Evolutionary conservation across 192 early-diverging fungal genomes (phyloP).

Genomic region (Phycomyces blakesleeanus): DNA sequence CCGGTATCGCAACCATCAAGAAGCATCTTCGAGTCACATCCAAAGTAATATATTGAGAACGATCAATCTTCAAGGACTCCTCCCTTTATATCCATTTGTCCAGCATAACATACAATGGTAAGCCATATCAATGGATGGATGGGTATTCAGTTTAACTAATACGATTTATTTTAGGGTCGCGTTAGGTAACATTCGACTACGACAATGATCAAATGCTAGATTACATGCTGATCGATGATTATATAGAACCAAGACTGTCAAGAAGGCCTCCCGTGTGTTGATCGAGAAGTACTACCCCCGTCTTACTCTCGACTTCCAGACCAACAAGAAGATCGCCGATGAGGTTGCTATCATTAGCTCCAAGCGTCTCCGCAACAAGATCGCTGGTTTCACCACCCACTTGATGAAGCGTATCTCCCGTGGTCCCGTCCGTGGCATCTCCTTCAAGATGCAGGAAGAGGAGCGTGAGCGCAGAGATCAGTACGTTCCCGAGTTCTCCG

Average conservation of each 20-base stretch:
- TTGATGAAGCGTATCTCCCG: slow-evolving; percentile 99
- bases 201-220: neutral
- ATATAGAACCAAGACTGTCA: slow-evolving; percentile 95
- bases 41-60: too few relatives aligned
- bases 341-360: slow-evolving; percentile 97
- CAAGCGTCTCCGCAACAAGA: slow-evolving; percentile 99
- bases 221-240: neutral
- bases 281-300: slow-evolving; percentile 99
- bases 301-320: slow-evolving; percentile 98
- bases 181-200: slow-evolving; percentile 40
- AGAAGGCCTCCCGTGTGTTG: slow-evolving; percentile 98
- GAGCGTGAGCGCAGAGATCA: slow-evolving; percentile 99
- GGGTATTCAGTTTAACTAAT: slow-evolving; percentile 15
- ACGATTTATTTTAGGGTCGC: slow-evolving; percentile 66
- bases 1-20: too few relatives aligned
- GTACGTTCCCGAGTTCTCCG: slow-evolving; percentile 98
- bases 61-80: too few relatives aligned
- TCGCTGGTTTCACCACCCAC: slow-evolving; percentile 99
- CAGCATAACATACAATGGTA: slow-evolving; percentile 1
- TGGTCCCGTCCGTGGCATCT: slow-evolving; percentile 98
- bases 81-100: too few relatives aligned
- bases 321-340: slow-evolving; percentile 98
- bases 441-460: slow-evolving; percentile 99
- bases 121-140: neutral
- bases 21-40: too few relatives aligned